Percentiles rank a stretch among this genome's conserved stretches.
phyloP scores from a whole-genome alignment of 306 rosid genomes.

The Senna siamea region DNA sequence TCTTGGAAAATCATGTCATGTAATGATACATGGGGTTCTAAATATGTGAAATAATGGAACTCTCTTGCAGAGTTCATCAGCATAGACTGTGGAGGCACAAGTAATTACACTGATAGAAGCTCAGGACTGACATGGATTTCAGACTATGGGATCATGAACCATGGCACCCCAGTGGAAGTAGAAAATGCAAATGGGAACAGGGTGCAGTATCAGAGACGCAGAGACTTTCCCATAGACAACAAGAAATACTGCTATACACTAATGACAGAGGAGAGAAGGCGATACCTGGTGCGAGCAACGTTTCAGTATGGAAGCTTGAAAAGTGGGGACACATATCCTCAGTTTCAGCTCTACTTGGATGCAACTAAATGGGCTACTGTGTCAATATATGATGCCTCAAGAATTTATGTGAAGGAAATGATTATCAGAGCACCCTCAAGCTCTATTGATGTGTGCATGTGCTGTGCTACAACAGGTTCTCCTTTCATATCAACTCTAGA shows the following conservation, averaged over 20 bases:
- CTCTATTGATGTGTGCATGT: conserved; percentile 79
- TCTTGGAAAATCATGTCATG: no score
- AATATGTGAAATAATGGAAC: conserved; percentile 32
- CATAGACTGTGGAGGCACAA: conserved; percentile 84
- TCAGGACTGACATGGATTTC: conserved; percentile 84
- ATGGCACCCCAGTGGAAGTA: conserved; percentile 56
- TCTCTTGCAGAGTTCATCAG: conserved; percentile 75
- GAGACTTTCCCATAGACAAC: conserved; percentile 80
- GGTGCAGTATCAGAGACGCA: conserved; percentile 59
- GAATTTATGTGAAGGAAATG: conserved; percentile 80
- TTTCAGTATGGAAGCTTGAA: conserved; percentile 80
- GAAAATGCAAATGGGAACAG: conserved; percentile 59
- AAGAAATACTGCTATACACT: conserved; percentile 81
- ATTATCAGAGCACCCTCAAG: conserved; percentile 78
- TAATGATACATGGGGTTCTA: no score
- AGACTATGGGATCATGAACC: conserved; percentile 60
- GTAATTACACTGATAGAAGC: conserved; percentile 64
- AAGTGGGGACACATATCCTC: conserved; percentile 87
- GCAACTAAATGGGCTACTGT: conserved; percentile 91
- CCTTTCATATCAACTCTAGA: conserved; percentile 94
- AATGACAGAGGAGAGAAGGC: conserved; percentile 68
- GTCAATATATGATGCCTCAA: conserved; percentile 73
- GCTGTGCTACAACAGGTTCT: conserved; percentile 91
- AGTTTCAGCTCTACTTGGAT: conserved; percentile 84
- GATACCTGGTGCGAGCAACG: conserved; percentile 80